phyloP scores from a whole-genome alignment of 495 filamentous ascomycete species.

The Cairneyella variabilis region DNA sequence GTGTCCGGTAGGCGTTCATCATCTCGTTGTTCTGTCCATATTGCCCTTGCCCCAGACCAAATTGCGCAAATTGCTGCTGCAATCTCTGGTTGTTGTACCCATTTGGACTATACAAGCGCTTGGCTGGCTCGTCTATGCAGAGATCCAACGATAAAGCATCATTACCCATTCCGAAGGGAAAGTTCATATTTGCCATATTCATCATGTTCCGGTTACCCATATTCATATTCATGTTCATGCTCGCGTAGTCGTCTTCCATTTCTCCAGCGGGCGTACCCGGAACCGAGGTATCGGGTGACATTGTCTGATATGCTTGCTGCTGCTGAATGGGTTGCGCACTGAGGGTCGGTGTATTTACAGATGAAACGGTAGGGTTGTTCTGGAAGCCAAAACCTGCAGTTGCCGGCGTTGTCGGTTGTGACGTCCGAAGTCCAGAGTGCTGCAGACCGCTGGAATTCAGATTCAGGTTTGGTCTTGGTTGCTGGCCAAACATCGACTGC shows the following conservation, averaged over 20 bases:
- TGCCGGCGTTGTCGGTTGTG: constrained; percentile 83
- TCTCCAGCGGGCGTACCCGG: constrained; percentile 65
- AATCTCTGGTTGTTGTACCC: constrained; percentile 61
- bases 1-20: constrained; percentile 63
- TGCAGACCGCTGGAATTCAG: constrained; percentile 54
- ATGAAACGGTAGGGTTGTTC: constrained; percentile 96
- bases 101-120: constrained; percentile 82
- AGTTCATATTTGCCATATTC: constrained; percentile 39
- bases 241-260: constrained; percentile 54
- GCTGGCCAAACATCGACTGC: constrained; percentile 63
- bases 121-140: constrained; percentile 94
- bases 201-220: constrained; percentile 45
- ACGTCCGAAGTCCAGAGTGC: constrained; percentile 78
- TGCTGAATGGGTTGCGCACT: constrained; percentile 51
- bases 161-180: constrained; percentile 27
- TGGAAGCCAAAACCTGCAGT: constrained; percentile 69
- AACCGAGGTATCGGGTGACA: constrained; percentile 70
- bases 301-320: constrained; percentile 49
- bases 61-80: constrained; percentile 59
- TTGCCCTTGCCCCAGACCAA: constrained; percentile 62
- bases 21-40: constrained; percentile 73
- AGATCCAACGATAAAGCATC: constrained; percentile 47
- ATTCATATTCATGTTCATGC: constrained; percentile 58
- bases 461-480: constrained; percentile 69
- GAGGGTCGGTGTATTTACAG: constrained; percentile 90